phyloP scores from a whole-genome alignment of 495 filamentous ascomycete species.

The Staphylotrichum longicolle region DNA sequence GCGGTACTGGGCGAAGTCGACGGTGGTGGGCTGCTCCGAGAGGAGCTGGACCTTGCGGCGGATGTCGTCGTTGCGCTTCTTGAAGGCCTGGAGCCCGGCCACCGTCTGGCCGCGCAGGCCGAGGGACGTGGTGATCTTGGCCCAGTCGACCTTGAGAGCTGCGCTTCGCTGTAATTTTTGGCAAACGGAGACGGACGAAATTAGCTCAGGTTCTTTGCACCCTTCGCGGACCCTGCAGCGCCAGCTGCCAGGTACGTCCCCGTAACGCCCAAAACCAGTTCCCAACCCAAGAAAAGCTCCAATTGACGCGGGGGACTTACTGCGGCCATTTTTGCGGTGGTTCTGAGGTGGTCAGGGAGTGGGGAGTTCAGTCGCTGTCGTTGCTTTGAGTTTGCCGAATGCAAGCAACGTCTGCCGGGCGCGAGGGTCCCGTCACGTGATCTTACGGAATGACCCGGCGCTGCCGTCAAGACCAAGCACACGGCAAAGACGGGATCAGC shows the following conservation, averaged over 20 bases:
- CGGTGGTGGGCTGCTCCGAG: slow-evolving; percentile 69
- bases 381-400: slow-evolving; percentile 34
- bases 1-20: slow-evolving; percentile 96
- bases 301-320: slow-evolving; percentile 59
- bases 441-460: slow-evolving; percentile 22
- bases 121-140: slow-evolving; percentile 82
- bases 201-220: slow-evolving; percentile 46
- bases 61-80: slow-evolving; percentile 98
- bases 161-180: slow-evolving; percentile 75
- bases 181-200: slow-evolving; percentile 36
- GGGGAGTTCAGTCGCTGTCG: slow-evolving; percentile 47
- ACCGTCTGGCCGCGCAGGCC: slow-evolving; percentile 94
- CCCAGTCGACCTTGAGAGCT: slow-evolving; percentile 99
- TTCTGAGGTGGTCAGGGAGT: slow-evolving; percentile 42
- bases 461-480: background rate
- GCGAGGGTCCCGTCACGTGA: slow-evolving; percentile 33
- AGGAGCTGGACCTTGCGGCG: slow-evolving; percentile 85
- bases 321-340: slow-evolving; percentile 78
- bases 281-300: background rate
- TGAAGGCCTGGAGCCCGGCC: slow-evolving; percentile 87
- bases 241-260: background rate
- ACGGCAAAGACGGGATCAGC: background rate
- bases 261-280: background rate
- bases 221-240: slow-evolving; percentile 5
- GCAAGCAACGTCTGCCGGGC: slow-evolving; percentile 28